Conservation (phyloP, 192 early-diverging fungal species). For the Ambispora gerdemannii region DNA sequence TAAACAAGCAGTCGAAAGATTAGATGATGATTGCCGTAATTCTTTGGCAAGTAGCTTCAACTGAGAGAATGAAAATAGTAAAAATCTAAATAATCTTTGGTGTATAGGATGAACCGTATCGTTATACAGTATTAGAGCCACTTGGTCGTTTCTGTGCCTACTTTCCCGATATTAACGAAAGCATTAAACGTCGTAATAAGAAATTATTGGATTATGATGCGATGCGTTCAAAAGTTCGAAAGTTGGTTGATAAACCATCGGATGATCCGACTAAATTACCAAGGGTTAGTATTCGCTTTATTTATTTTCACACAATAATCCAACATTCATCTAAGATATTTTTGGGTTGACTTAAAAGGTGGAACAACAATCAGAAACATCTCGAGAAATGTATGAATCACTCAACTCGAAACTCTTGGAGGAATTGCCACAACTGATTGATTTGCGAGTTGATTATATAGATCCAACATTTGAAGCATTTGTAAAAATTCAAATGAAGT, state of each 20-base stretch:
- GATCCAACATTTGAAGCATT: conserved; percentile 97
- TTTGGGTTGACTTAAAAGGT: conserved; percentile 48
- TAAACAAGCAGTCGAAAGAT: conserved; percentile 71
- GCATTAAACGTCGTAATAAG: conserved; percentile 82
- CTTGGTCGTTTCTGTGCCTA: conserved; percentile 79
- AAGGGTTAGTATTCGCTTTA: conserved; percentile 40
- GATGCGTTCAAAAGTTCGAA: conserved; percentile 64
- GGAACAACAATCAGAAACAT: conserved; percentile 74
- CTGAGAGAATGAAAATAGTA: too few species aligned
- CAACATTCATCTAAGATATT: conserved; percentile 2
- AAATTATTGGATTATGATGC: conserved; percentile 91
- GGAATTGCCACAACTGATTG: conserved; percentile 90
- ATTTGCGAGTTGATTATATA: conserved; percentile 81
- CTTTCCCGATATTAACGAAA: conserved; percentile 92
- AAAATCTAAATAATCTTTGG: too few species aligned
- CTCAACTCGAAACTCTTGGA: conserved; percentile 77
- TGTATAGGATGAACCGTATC: conserved; percentile 73
- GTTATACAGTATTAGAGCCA: conserved; percentile 85
- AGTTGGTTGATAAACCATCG: conserved; percentile 76
- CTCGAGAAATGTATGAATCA: conserved; percentile 74
- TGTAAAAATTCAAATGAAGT: conserved; percentile 89
- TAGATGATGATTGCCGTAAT: conserved; percentile 75
- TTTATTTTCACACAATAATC: neutral
- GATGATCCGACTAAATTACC: conserved; percentile 68
- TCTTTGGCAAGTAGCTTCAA: conserved; percentile 63